A percentile compares a stretch with the other conserved stretches of the same genome.
phyloP scores from a whole-genome alignment of 2,329 filamentous ascomycete species.

The Penicillium sp. region DNA sequence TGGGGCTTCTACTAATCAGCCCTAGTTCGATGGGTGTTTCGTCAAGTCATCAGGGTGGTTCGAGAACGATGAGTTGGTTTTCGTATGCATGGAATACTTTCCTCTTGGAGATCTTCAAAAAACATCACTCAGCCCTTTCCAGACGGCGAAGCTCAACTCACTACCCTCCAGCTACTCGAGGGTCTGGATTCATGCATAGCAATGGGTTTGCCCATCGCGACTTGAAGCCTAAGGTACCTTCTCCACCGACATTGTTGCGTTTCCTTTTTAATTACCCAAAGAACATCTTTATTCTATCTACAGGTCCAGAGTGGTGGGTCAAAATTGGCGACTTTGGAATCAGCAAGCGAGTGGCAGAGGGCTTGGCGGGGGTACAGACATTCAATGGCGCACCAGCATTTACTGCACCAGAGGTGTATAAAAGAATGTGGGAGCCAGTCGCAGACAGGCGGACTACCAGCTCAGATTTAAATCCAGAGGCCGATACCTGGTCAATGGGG shows the following conservation, averaged over 20 bases:
- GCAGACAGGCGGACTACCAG: no score
- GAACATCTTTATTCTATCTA: slow-evolving; percentile 35
- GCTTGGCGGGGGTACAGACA: no score
- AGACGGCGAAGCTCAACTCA: slow-evolving; percentile 28
- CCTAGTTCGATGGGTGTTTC: slow-evolving; percentile 21
- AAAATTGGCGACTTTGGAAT: slow-evolving; percentile 45
- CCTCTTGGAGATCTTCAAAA: slow-evolving; percentile 35
- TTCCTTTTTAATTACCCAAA: slow-evolving; percentile 1
- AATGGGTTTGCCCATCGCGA: slow-evolving; percentile 39
- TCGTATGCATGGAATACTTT: slow-evolving; percentile 43
- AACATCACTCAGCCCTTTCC: slow-evolving; percentile 20
- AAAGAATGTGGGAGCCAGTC: no score
- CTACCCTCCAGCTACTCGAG: slow-evolving; percentile 34
- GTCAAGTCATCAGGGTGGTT: slow-evolving; percentile 41
- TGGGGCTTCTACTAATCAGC: not conserved
- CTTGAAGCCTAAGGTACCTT: slow-evolving; percentile 35
- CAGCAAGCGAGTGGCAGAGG: slow-evolving; percentile 22
- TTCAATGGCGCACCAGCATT: no score
- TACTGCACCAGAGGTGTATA: no score
- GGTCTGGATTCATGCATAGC: slow-evolving; percentile 38
- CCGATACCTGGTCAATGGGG: no score
- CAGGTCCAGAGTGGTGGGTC: slow-evolving; percentile 37
- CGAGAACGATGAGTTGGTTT: slow-evolving; percentile 28
- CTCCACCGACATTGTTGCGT: not conserved
- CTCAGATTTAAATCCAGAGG: no score